Evolutionary conservation across 306 rosid species (phyloP).

Genomic region (Quillaja saponaria): DNA sequence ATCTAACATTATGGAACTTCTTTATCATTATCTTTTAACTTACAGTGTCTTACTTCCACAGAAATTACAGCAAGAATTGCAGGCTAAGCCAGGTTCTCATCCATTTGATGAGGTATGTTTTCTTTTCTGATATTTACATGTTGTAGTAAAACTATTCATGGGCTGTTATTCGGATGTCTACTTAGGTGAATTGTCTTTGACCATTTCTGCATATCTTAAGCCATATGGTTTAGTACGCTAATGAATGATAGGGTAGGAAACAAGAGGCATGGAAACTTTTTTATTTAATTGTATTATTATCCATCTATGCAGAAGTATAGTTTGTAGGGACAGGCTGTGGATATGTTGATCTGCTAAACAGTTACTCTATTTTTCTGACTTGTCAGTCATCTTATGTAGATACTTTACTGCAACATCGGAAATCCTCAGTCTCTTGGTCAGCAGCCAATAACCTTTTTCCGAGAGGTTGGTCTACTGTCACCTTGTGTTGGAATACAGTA

Average conservation of each 20-base stretch:
- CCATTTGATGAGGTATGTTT: conserved; percentile 82
- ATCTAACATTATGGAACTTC: not conserved
- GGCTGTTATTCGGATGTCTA: not conserved
- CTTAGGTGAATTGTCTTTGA: conserved; percentile 1
- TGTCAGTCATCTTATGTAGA: conserved; percentile 41
- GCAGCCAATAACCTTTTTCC: conserved; percentile 78
- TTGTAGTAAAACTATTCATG: conserved; percentile 1
- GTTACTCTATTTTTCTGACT: conserved; percentile 9
- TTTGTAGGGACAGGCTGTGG: not conserved
- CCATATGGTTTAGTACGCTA: no score
- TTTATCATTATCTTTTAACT: not conserved
- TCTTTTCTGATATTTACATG: conserved; percentile 19
- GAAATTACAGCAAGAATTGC: conserved; percentile 73
- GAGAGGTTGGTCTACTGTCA: conserved; percentile 70
- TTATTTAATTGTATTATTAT: not conserved
- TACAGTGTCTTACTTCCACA: conserved; percentile 37
- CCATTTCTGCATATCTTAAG: not conserved
- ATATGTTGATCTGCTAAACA: not conserved
- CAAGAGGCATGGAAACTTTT: no score
- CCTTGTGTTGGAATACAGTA: conserved; percentile 17
- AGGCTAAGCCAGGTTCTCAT: conserved; percentile 66
- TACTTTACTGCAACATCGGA: conserved; percentile 92
- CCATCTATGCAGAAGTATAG: not conserved
- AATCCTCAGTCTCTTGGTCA: conserved; percentile 96
- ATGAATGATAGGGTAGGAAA: no score